A percentile compares a stretch with the other conserved stretches of the same genome.
phyloP scores from a whole-genome alignment of 2,329 filamentous ascomycete genomes.

The Parastagonospora avenae region DNA sequence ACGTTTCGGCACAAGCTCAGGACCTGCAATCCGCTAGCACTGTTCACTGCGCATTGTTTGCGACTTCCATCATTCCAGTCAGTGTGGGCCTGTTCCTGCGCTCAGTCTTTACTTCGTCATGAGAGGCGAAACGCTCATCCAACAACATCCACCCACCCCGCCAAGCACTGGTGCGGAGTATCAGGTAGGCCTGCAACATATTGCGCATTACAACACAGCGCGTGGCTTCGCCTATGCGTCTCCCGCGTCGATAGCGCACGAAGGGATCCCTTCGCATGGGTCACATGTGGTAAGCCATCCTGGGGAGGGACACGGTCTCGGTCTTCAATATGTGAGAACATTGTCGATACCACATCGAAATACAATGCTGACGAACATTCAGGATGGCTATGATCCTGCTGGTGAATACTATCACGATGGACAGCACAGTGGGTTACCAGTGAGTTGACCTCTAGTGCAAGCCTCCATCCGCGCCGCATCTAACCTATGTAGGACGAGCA shows the following conservation, averaged over 20 bases:
- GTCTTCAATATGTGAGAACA: conserved; percentile 41
- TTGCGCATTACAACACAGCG: conserved; percentile 51
- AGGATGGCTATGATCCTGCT: conserved; percentile 41
- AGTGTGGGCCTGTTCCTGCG: conserved; percentile 8
- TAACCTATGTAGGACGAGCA: conserved; percentile 34
- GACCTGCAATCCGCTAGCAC: conserved; percentile 7
- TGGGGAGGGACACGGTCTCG: conserved; percentile 29
- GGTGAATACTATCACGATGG: conserved; percentile 34
- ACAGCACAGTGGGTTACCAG: conserved; percentile 30
- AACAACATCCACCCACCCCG: conserved; percentile 45
- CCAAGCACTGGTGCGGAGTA: conserved; percentile 38
- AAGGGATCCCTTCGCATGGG: conserved; percentile 33
- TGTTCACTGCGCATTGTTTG: conserved; percentile 3
- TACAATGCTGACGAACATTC: conserved; percentile 24
- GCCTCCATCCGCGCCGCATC: conserved; percentile 1
- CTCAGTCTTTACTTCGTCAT: conserved; percentile 24
- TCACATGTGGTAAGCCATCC: conserved; percentile 31
- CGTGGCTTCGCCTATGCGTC: conserved; percentile 45
- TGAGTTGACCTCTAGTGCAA: conserved; percentile 17
- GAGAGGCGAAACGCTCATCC: conserved; percentile 42
- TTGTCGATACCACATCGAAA: neutral
- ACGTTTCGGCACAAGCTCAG: conserved; percentile 17
- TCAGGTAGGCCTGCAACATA: conserved; percentile 47
- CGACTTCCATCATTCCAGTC: conserved; percentile 10
- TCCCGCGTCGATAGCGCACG: conserved; percentile 30